These are phyloP conservation scores for Tolypocladium paradoxum DNA, from an alignment of 2,329 filamentous ascomycete species.

Conservation along the genomic window DNA sequence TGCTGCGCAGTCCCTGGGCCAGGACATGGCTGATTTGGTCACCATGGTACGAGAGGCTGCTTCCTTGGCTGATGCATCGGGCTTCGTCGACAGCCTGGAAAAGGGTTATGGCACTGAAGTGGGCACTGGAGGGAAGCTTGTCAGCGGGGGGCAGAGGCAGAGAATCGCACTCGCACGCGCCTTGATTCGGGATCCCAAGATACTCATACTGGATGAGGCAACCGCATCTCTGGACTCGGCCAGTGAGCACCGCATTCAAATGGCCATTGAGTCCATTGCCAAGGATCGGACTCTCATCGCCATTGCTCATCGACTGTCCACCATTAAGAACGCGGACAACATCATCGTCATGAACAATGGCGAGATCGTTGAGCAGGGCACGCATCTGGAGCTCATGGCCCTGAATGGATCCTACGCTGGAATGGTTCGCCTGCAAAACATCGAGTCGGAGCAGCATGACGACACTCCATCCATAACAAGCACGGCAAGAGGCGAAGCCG, in stretches of 20 bases:
- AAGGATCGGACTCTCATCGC: conserved; percentile 52
- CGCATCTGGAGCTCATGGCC: conserved; percentile 47
- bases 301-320: conserved; percentile 53
- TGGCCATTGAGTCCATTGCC: conserved; percentile 31
- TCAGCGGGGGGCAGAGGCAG: conserved; percentile 52
- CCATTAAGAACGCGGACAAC: conserved; percentile 52
- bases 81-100: conserved; percentile 43
- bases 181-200: conserved; percentile 43
- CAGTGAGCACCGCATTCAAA: conserved; percentile 44
- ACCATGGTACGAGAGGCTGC: conserved; percentile 5
- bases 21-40: conserved; percentile 28
- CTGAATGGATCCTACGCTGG: conserved; percentile 38
- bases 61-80: conserved; percentile 2
- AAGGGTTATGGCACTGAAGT: conserved; percentile 42
- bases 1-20: conserved; percentile 31
- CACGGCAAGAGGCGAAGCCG: conserved; percentile 24
- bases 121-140: conserved; percentile 40
- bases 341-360: conserved; percentile 57
- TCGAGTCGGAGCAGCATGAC: conserved; percentile 19
- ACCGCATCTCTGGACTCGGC: conserved; percentile 50
- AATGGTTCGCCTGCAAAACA: conserved; percentile 35
- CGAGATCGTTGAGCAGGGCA: conserved; percentile 51
- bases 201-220: conserved; percentile 52
- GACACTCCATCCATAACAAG: conserved; percentile 19
- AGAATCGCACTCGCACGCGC: conserved; percentile 48